Base-by-base conservation (phyloP, 179 eudicot genomes). In the Pouteria campechiana region DNA sequence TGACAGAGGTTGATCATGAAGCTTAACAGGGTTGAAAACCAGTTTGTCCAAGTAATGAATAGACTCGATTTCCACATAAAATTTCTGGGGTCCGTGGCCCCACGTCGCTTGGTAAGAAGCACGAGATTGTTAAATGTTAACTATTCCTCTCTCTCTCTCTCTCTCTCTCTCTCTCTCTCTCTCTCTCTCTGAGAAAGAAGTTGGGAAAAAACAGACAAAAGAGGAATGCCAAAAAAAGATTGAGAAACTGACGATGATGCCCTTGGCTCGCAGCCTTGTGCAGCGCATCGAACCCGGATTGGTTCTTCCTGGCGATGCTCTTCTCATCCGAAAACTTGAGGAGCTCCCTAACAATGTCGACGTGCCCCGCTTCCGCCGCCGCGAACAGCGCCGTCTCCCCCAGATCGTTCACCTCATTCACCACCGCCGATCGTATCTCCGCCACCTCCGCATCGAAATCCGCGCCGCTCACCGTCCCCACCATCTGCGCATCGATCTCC, bases 401-500 rank as follows among this genome's bases (percentile, higher is more conserved):
- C 66, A 81, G 58, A 52, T 76, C 84, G 54, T 81, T 81, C 8
- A 72, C 76, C 60, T 81, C 90, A 58, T 74, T 81, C 54, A 81
- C 81, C 39, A 81, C 66, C 6, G 65, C 61, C 3, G 74, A 72
- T 56, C 81, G 63, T 32, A 81, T 78, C 46, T 74, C 81, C 3
- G 74, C 76, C 24, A 72, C 78, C 74, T 76, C 90, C 2, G 60
- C 63, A 60, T 81, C 84, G 50, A 70, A 69, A 41, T 81, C 90
- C n/a, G 61, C 60, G 17, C 84, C 84, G 23, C 79, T 63, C 19
- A 74, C 31, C 12, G 63, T 71, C 27, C 59, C 76, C 25, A 67
- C 69, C 44, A 80, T 80, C 52, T 80, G 89, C 15, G 65, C 65
- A 52, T 70, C 57, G 5, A 80, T 80, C 17, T 73, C 78, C 35